Evolutionary conservation across 495 filamentous ascomycete genomes (phyloP).

Genomic region (Aspergillus olivimuriae): DNA sequence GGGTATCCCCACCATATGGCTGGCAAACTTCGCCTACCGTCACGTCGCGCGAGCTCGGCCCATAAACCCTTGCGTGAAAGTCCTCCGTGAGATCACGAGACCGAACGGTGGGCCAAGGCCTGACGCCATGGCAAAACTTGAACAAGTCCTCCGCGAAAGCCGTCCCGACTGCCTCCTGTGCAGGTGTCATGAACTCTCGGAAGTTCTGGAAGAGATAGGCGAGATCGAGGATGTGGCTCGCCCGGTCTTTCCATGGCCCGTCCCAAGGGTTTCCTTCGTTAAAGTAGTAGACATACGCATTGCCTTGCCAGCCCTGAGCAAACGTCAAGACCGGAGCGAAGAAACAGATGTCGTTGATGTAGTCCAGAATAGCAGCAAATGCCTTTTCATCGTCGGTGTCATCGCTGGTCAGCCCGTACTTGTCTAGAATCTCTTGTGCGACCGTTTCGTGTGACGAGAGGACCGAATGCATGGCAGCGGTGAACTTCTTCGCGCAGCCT

Average conservation of each 20-base stretch:
- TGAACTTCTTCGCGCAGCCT: conserved; percentile 27
- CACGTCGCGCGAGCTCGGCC: conserved; percentile 14
- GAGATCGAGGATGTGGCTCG: conserved; percentile 41
- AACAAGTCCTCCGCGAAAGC: conserved; percentile 38
- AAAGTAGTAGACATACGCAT: conserved; percentile 42
- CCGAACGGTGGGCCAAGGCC: conserved; percentile 28
- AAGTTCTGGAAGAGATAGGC: conserved; percentile 43
- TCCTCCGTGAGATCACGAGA: conserved; percentile 9
- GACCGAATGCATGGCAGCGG: conserved; percentile 15
- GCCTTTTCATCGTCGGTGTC: conserved; percentile 26
- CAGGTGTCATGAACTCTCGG: conserved; percentile 25
- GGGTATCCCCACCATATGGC: conserved; percentile 18
- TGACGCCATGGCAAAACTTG: conserved; percentile 35
- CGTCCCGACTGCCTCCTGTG: conserved; percentile 22
- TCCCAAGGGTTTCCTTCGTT: conserved; percentile 45
- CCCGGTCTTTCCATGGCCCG: conserved; percentile 33
- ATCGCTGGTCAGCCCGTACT: conserved; percentile 21
- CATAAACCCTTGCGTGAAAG: conserved; percentile 23
- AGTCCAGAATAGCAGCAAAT: conserved; percentile 26
- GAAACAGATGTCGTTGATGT: conserved; percentile 33
- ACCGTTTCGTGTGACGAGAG: conserved; percentile 13
- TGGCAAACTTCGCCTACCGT: conserved; percentile 4
- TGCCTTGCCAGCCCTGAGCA: conserved; percentile 29
- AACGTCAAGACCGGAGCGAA: conserved; percentile 29
- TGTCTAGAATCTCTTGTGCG: conserved; percentile 21